Evolutionary conservation across 768 basidiomycete genomes (phyloP), one percentile per base, ranked within the genome.

Genomic region (Phlebiopsis gigantea): DNA sequence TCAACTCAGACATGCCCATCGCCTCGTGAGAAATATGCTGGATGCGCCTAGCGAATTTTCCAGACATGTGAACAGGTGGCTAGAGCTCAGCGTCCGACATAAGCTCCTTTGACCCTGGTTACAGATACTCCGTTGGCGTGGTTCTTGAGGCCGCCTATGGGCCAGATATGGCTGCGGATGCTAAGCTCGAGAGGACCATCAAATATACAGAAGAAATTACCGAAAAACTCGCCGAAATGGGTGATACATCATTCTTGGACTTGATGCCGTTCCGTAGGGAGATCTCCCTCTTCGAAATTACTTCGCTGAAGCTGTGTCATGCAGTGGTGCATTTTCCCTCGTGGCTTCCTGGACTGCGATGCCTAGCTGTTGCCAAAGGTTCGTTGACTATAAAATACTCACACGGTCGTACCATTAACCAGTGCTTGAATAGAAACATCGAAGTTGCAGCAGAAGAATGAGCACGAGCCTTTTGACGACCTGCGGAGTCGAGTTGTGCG

Each of bases 1-100:
- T 8, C 69, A 71, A 55, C 59, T 48, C 21, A 53, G 57, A 48
- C 69, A 71, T 53, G 58, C 63, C 30, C 59, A 58, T 46, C 61
- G 50, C 10, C 51, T 71, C 15, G 61, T 72, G 22, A 21, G 52
- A 8, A 63, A 57, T n/a, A 53, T 72, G 22, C 8, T 49, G 67
- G 12, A 60, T 66, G 47, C 48, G 62, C 0, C 70, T 70, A 24
- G 60, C 60, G 2, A 61, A 62, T 22, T 67, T 19, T 45, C 17
- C 44, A 15, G 3, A 45, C n/a, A n/a, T n/a, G n/a, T n/a, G n/a
- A n/a, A n/a, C n/a, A n/a, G n/a, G n/a, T n/a, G n/a, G n/a, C n/a
- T n/a, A n/a, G n/a, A n/a, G n/a, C n/a, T n/a, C n/a, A n/a, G n/a
- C n/a, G n/a, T n/a, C n/a, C n/a, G n/a, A n/a, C n/a, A n/a, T n/a